Base-by-base conservation (phyloP, 2,329 filamentous ascomycete genomes). In the Fusarium circinatum region DNA sequence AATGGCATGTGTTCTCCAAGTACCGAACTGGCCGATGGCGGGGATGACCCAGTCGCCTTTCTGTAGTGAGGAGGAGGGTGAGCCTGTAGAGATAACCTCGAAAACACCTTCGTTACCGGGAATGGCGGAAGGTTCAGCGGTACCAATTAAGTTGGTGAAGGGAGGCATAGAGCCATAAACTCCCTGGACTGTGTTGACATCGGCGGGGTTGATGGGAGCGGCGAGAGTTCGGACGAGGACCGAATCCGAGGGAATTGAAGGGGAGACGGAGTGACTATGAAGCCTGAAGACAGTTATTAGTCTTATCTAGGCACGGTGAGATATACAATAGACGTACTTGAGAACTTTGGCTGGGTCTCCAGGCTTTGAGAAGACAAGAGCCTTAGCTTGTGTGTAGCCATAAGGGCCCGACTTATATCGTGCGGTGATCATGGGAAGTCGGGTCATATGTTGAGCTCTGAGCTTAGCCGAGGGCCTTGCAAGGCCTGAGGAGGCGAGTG, bases 111-210 rank as follows among this genome's bases (percentile, higher is more conserved):
- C 97, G 81, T 98, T 98, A 32, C 95, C 95, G 4, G 91, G 93
- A 4, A 96, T 89, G 3, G 94, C 94, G 13, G 93, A 90, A 6
- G 95, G 94, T 30, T 91, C 86, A 2, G 90, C 75, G 0, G 95
- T 98, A 64, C 95, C 93, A 62, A 99, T 90, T 3, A 90, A 83
- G 11, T 91, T 91, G 24, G 90, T 91, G 83, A 97, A 95, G 49
- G 89, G 86, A 0, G 95, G 95, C 81, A 94, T 94, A 51, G 91
- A 91, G 70, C 96, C 96, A 85, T 99, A 99, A 8, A 96, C 95
- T 75, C 96, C 96, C 86, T 99, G 96, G 79, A 99, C 94, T 79
- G 96, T 96, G 86, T 99, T 99, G 83, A 99, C 94, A 84, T 99
- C 96, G 79, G 96, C 95, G 30, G 96, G 96, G 85, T 99, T 99